Evolutionary conservation across 2,329 filamentous ascomycete genomes (phyloP).

Genomic region (Fusarium sp.): DNA sequence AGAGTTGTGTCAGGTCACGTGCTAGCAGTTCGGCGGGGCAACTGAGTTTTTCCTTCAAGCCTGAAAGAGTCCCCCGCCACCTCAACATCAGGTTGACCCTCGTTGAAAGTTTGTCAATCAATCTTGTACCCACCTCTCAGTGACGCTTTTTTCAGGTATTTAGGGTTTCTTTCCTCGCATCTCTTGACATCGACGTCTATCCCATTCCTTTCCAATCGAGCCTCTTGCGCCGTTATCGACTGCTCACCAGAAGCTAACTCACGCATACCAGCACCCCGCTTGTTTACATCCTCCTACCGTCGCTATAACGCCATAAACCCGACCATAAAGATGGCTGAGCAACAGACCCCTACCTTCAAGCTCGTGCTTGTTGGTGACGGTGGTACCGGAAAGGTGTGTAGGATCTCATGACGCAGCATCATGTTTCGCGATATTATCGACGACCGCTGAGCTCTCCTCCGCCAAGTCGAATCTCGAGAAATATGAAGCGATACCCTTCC

Average conservation of each 20-base stretch:
- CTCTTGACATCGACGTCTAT: slow-evolving; percentile 26
- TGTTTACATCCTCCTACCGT: slow-evolving; percentile 56
- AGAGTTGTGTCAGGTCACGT: slow-evolving; percentile 47
- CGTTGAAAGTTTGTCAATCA: slow-evolving; percentile 49
- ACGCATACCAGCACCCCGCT: slow-evolving; percentile 53
- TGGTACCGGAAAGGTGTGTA: slow-evolving; percentile 93
- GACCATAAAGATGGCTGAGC: slow-evolving; percentile 68
- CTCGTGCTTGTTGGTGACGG: slow-evolving; percentile 99
- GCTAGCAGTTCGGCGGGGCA: slow-evolving; percentile 43
- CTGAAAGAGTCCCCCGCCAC: slow-evolving; percentile 54
- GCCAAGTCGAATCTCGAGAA: slow-evolving; percentile 30
- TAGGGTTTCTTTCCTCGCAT: slow-evolving; percentile 33
- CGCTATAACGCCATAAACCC: slow-evolving; percentile 38
- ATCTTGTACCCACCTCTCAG: slow-evolving; percentile 45
- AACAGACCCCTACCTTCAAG: slow-evolving; percentile 87
- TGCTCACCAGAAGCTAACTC: slow-evolving; percentile 46
- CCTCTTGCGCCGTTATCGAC: slow-evolving; percentile 25
- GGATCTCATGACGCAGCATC: slow-evolving; percentile 34
- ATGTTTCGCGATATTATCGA: slow-evolving; percentile 35
- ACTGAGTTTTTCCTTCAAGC: slow-evolving; percentile 54
- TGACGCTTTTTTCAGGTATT: slow-evolving; percentile 43
- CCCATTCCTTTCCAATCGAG: slow-evolving; percentile 20
- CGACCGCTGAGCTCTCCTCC: slow-evolving; percentile 36
- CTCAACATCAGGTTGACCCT: slow-evolving; percentile 53
- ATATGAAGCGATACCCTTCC: slow-evolving; percentile 16